Evolutionary conservation across 164 flowering plant species (phyloP), one percentile per base, ranked within the genome.

Genomic region (Aristolochia contorta): DNA sequence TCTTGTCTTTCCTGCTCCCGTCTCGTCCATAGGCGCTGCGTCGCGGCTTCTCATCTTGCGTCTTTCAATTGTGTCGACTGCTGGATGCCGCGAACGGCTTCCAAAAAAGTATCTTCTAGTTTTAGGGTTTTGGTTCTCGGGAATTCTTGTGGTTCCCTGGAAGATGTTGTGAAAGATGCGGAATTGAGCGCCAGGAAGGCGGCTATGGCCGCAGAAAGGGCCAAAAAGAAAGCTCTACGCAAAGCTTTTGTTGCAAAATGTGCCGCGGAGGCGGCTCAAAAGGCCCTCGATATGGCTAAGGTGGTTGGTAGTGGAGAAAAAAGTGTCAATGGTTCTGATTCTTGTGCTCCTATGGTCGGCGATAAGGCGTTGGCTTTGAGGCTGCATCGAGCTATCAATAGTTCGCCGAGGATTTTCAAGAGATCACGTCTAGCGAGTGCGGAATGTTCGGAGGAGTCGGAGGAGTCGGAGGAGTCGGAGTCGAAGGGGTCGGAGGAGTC

Each of bases 61-160:
- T 57, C 74, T 55, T 66, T 68, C 16, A 69, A 77, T 49, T 88
- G 96, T 56, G 54, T 85, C 13, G 96, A 88, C 72, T 88, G 92
- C 75, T 88, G 92, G 96, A 67, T 80, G 8, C 96, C 92, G 0
- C 72, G 56, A 12, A 64, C 68, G 27, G 47, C 73, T 2, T 68
- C 65, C 8, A 61, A 19, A n/a, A 60, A 12, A 20, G 10, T 25
- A 6, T 47, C 54, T 9, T 27, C 16, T 16, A 25, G 48, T 47
- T 48, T n/a, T 20, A 43, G 21, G 30, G 51, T 21, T 43, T 59
- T 43, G 25, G 49, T 21, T 20, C 45, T 23, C 10, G 61, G 49
- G 30, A 23, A 9, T 18, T 27, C 43, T 1, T 30, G n/a, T 30
- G 16, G 50, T 64, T 57, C 58, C 14, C 57, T 75, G 53, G 76